phyloP scores from a whole-genome alignment of 768 basidiomycete genomes.

The Calocera viscosa region DNA sequence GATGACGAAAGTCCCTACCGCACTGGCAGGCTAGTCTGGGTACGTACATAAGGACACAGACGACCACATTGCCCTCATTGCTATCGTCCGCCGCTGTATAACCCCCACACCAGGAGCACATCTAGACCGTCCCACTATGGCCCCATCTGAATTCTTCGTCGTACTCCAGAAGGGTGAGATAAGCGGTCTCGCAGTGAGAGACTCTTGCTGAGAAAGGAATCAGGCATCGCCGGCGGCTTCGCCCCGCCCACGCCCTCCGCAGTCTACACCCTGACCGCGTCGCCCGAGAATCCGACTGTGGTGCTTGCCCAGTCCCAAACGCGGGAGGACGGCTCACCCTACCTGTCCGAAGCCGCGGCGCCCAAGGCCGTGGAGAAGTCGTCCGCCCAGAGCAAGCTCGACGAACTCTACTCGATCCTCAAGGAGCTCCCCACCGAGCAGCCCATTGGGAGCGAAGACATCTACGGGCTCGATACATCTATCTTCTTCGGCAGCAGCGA shows the following conservation, averaged over 20 bases:
- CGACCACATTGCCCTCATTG: not conserved
- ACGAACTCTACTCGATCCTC: conserved; percentile 49
- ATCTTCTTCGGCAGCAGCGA: conserved; percentile 48
- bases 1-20: not conserved
- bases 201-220: conserved; percentile 8
- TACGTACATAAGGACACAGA: not conserved
- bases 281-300: conserved; percentile 25
- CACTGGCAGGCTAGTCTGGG: not conserved
- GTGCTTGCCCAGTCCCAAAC: conserved; percentile 39
- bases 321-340: conserved; percentile 39
- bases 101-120: not conserved
- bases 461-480: conserved; percentile 55
- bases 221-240: conserved; percentile 69
- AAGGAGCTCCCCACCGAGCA: conserved; percentile 43
- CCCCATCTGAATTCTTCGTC: conserved; percentile 42
- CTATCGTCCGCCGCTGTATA: not conserved
- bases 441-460: conserved; percentile 53
- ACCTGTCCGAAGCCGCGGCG: conserved; percentile 29
- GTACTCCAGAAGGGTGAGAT: conserved; percentile 48
- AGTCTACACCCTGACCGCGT: conserved; percentile 41
- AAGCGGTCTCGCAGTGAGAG: not conserved
- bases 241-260: conserved; percentile 51
- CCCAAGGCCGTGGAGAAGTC: conserved; percentile 33
- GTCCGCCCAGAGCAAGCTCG: conserved; percentile 33
- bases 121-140: conserved; percentile 29